Evolutionary conservation across 176 grass and related monocot species (phyloP), one percentile per base, ranked within the genome.

Genomic region (Lolium multiflorum): DNA sequence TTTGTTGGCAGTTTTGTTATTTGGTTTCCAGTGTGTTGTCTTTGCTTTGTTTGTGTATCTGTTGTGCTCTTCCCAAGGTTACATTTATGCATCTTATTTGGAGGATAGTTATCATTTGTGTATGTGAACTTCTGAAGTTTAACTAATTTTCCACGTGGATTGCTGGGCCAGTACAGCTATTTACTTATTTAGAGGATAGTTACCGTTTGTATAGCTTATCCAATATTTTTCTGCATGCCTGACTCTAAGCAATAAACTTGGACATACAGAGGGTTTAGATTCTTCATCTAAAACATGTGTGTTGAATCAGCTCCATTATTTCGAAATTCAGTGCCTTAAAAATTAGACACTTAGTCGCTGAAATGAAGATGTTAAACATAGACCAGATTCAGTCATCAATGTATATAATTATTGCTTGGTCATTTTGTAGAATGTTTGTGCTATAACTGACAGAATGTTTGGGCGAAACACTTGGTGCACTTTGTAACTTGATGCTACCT

Each of bases 361-460:
- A 54, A 31, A 50, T 28, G 37, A 47, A 85, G 58, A 8, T 74
- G 6, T 75, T 82, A 35, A 12, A 47, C 9, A 11, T 21, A 55
- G 79, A 47, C 1, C 41, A 81, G 80, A 56, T 59, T 39, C 25
- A 69, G n/a, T 20, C 51, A 35, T 60, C 43, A 22, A 17, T 64
- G n/a, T 71, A 11, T 9, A 41, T 35, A 63, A 1, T 69, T 5
- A 14, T 46, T 70, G 50, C 62, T 83, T 68, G 26, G 39, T 5
- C 17, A 50, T 88, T 81, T 66, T 38, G 66, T 81, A 37, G 25
- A 48, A 84, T 43, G 15, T 69, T 41, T 83, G 11, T 88, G 13
- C 24, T 59, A 78, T 31, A 78, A 57, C 6, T 77, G n/a, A 26
- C 5, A 13, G 59, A 86, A 82, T 71, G 4, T 41, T 85, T 39